Evolutionary conservation across 2,329 filamentous ascomycete genomes (phyloP).

Genomic region (Rhexocercosporidium sp.): DNA sequence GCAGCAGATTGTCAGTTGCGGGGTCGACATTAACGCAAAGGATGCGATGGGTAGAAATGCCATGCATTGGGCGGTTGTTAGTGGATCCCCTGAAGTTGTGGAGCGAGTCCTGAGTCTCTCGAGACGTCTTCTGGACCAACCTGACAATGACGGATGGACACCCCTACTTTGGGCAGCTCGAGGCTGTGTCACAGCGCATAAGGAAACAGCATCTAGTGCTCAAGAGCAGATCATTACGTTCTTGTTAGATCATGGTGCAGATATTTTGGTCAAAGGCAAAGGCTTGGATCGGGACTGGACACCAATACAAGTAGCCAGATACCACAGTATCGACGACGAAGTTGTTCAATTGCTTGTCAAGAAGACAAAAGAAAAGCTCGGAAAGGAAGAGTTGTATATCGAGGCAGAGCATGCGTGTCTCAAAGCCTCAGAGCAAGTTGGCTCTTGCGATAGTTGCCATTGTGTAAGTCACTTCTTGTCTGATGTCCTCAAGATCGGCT

Average conservation of each 20-base stretch:
- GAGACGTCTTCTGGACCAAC: conserved; percentile 10
- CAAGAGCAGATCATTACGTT: conserved; percentile 18
- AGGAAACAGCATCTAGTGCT: not conserved
- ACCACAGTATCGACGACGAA: conserved; percentile 9
- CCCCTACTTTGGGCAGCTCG: conserved; percentile 31
- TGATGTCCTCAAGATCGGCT: not conserved
- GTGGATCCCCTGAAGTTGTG: conserved; percentile 20
- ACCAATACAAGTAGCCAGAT: conserved; percentile 24
- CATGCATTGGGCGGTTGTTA: conserved; percentile 22
- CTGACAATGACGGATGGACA: conserved; percentile 33
- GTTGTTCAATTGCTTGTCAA: conserved; percentile 12
- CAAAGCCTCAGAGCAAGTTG: not conserved
- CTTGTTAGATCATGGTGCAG: conserved; percentile 27
- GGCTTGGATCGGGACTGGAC: conserved; percentile 25
- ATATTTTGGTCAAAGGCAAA: conserved; percentile 15
- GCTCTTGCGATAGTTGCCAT: conserved; percentile 9
- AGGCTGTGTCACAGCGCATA: not conserved
- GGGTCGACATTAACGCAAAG: conserved; percentile 16
- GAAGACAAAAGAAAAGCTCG: conserved; percentile 23
- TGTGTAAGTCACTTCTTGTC: not conserved
- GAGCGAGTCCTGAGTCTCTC: conserved; percentile 13
- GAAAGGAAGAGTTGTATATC: conserved; percentile 5
- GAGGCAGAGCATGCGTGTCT: not conserved
- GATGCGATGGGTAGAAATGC: conserved; percentile 16
- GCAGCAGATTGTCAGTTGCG: conserved; percentile 13